Conservation (phyloP, 352 stramenopile genomes). For the Globisporangium iwayamae region DNA sequence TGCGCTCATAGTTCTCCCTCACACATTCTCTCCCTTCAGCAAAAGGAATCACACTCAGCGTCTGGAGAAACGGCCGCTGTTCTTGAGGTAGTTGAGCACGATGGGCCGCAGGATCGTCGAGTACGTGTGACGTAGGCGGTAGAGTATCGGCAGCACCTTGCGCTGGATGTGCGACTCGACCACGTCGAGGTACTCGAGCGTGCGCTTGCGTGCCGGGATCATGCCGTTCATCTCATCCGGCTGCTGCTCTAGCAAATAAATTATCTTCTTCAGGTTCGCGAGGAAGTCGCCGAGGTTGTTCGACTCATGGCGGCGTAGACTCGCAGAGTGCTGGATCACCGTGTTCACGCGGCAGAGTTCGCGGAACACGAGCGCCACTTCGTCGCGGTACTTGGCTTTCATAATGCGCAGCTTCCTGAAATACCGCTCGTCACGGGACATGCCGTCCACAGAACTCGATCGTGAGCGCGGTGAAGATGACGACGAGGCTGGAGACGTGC, state of each 20-base stretch:
- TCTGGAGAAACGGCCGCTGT: slow-evolving; percentile 54
- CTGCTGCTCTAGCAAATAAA: slow-evolving; percentile 86
- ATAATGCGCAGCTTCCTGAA: slow-evolving; percentile 65
- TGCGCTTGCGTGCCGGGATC: slow-evolving; percentile 69
- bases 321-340: slow-evolving; percentile 78
- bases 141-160: slow-evolving; percentile 78
- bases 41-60: slow-evolving; percentile 19
- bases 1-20: neutral
- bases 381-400: slow-evolving; percentile 72
- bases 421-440: slow-evolving; percentile 52
- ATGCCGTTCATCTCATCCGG: slow-evolving; percentile 68
- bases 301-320: slow-evolving; percentile 67
- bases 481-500: neutral
- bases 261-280: slow-evolving; percentile 86
- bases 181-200: slow-evolving; percentile 72
- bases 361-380: slow-evolving; percentile 75
- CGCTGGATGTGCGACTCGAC: slow-evolving; percentile 83
- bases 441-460: neutral
- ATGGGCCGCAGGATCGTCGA: slow-evolving; percentile 74
- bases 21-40: neutral
- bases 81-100: slow-evolving; percentile 75
- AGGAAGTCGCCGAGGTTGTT: slow-evolving; percentile 82
- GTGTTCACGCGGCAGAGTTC: slow-evolving; percentile 79
- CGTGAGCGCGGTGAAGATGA: slow-evolving; percentile 5
- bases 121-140: slow-evolving; percentile 74